A percentile compares a stretch with the other conserved stretches of the same genome.
phyloP scores from a whole-genome alignment of 805 yeast species.

The Schwanniomyces occidentalis region DNA sequence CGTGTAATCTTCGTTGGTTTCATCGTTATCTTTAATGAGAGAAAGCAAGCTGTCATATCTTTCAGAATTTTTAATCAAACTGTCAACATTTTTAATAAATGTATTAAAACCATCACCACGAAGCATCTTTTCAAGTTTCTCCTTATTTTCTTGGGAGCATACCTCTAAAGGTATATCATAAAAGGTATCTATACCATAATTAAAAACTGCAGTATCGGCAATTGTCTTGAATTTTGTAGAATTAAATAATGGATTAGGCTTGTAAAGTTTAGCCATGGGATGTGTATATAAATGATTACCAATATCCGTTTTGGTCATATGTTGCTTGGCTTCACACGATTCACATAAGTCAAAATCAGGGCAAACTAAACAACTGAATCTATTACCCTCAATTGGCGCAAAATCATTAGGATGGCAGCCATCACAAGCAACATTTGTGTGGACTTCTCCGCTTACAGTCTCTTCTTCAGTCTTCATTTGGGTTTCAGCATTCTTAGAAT shows the following conservation, averaged over 20 bases:
- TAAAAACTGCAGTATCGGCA: background rate
- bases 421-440: conserved; percentile 33
- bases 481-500: background rate
- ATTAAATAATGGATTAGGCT: conserved; percentile 12
- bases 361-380: conserved; percentile 55
- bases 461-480: background rate
- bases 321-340: conserved; percentile 24
- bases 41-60: conserved; percentile 22
- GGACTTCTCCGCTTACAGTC: conserved; percentile 10
- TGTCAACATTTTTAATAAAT: conserved; percentile 17
- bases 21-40: conserved; percentile 10
- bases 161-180: conserved; percentile 28
- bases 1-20: background rate
- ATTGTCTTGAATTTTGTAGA: background rate
- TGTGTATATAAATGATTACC: conserved; percentile 26
- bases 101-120: conserved; percentile 14
- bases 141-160: conserved; percentile 15
- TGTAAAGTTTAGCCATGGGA: conserved; percentile 30
- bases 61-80: conserved; percentile 20
- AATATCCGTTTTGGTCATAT: conserved; percentile 8
- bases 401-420: conserved; percentile 29
- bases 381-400: conserved; percentile 43
- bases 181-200: conserved; percentile 12
- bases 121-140: conserved; percentile 17
- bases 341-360: conserved; percentile 55